Evolutionary conservation across 1,284 basidiomycete species (phyloP).

Genomic region (Moesziomyces antarcticus): DNA sequence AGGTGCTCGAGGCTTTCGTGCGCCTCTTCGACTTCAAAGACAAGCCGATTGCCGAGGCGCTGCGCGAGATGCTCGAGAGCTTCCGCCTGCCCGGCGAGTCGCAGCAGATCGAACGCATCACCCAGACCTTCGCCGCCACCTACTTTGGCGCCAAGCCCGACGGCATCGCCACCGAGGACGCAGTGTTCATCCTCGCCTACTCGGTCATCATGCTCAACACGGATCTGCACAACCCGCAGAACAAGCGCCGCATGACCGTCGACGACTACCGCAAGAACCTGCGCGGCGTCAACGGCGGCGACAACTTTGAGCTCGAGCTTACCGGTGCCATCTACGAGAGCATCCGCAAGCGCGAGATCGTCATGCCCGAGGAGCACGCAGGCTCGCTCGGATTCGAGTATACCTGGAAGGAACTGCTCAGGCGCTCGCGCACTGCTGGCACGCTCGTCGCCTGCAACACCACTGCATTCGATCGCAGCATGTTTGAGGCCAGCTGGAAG

Average conservation of each 20-base stretch:
- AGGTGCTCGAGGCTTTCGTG: slow-evolving; percentile 87
- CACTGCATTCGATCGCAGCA: slow-evolving; percentile 82
- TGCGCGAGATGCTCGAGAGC: slow-evolving; percentile 91
- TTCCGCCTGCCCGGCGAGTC: slow-evolving; percentile 96
- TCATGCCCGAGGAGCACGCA: slow-evolving; percentile 97
- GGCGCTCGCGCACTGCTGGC: slow-evolving; percentile 84
- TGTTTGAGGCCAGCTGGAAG: slow-evolving; percentile 93
- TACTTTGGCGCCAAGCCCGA: slow-evolving; percentile 90
- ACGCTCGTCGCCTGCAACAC: slow-evolving; percentile 83
- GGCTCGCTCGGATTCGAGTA: slow-evolving; percentile 98
- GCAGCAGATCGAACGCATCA: slow-evolving; percentile 92
- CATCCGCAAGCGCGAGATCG: slow-evolving; percentile 91
- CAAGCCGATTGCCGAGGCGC: slow-evolving; percentile 91
- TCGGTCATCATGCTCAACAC: slow-evolving; percentile 99
- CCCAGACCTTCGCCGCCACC: slow-evolving; percentile 90
- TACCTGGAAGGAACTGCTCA: slow-evolving; percentile 94
- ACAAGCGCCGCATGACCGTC: slow-evolving; percentile 96
- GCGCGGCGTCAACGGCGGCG: slow-evolving; percentile 88
- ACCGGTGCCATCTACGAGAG: slow-evolving; percentile 91
- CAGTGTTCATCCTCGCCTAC: slow-evolving; percentile 92
- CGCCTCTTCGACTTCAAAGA: slow-evolving; percentile 88
- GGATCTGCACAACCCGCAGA: slow-evolving; percentile 96
- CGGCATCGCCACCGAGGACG: slow-evolving; percentile 90
- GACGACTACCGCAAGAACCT: slow-evolving; percentile 94
- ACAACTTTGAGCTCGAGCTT: slow-evolving; percentile 86